Percentiles rank a stretch among this genome's conserved stretches.
phyloP scores from a whole-genome alignment of 2,329 filamentous ascomycete species.

The Sphaerulina vaccinii region DNA sequence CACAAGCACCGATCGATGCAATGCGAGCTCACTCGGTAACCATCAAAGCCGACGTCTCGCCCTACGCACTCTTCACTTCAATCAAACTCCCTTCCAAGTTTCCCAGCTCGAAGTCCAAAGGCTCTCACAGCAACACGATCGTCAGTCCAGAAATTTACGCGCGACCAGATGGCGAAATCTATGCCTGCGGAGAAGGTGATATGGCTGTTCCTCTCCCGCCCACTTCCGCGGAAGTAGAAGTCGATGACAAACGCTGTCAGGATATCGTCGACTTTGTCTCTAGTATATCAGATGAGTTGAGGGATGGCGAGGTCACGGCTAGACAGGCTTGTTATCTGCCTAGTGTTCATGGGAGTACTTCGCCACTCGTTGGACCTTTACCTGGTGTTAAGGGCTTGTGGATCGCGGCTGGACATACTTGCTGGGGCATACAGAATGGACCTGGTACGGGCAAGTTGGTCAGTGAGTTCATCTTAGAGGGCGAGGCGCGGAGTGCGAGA shows the following conservation, averaged over 20 bases:
- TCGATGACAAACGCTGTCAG: slow-evolving; percentile 74
- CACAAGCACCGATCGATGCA: slow-evolving; percentile 57
- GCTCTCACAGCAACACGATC: slow-evolving; percentile 53
- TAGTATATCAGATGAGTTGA: slow-evolving; percentile 53
- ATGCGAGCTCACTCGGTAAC: slow-evolving; percentile 64
- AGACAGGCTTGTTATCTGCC: slow-evolving; percentile 94
- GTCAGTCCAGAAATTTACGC: slow-evolving; percentile 94
- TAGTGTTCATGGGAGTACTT: slow-evolving; percentile 62
- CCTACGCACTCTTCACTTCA: slow-evolving; percentile 82
- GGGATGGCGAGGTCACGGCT: slow-evolving; percentile 58
- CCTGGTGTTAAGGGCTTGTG: slow-evolving; percentile 66
- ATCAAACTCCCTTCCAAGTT: slow-evolving; percentile 71
- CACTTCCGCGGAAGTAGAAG: slow-evolving; percentile 70
- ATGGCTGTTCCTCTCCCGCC: slow-evolving; percentile 69
- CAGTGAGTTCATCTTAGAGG: slow-evolving; percentile 49
- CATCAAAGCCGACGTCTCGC: slow-evolving; percentile 63
- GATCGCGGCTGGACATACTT: slow-evolving; percentile 87
- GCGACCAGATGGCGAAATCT: slow-evolving; percentile 82
- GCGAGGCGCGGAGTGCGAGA: slow-evolving; percentile 43
- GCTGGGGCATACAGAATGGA: slow-evolving; percentile 97
- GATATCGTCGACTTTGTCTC: slow-evolving; percentile 79
- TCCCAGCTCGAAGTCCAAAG: slow-evolving; percentile 39
- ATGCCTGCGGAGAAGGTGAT: slow-evolving; percentile 92
- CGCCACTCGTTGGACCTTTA: slow-evolving; percentile 76
- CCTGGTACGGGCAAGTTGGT: slow-evolving; percentile 66